Evolutionary conservation across 2,329 filamentous ascomycete genomes (phyloP).

Genomic region (Trichoderma brevicompactum): DNA sequence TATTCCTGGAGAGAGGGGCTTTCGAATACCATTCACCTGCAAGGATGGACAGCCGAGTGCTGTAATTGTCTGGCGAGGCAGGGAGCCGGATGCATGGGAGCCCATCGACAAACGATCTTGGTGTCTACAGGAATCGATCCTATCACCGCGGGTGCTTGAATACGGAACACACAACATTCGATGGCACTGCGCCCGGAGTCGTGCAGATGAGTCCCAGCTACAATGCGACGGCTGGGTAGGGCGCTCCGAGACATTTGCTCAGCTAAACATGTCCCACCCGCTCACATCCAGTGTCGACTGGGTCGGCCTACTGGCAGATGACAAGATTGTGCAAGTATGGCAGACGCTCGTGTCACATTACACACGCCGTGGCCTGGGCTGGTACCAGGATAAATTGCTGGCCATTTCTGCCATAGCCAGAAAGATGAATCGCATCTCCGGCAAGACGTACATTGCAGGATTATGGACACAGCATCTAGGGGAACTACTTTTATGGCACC

Average conservation of each 20-base stretch:
- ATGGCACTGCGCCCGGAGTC: slow-evolving; percentile 8
- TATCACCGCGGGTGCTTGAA: slow-evolving; percentile 16
- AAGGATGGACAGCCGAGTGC: background rate
- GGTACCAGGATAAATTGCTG: slow-evolving; percentile 18
- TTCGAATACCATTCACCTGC: slow-evolving; percentile 13
- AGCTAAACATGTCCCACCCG: slow-evolving; percentile 10
- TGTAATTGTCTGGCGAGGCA: slow-evolving; percentile 9
- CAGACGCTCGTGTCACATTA: slow-evolving; percentile 19
- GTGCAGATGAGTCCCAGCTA: slow-evolving; percentile 3
- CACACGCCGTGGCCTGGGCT: slow-evolving; percentile 15
- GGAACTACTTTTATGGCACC: background rate
- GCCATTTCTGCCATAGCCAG: slow-evolving; percentile 21
- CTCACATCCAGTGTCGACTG: slow-evolving; percentile 11
- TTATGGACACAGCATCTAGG: slow-evolving; percentile 6
- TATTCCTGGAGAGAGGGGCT: background rate
- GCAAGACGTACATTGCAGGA: slow-evolving; percentile 3
- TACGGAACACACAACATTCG: slow-evolving; percentile 14
- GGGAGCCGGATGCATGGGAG: slow-evolving; percentile 13
- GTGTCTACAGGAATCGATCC: slow-evolving; percentile 20
- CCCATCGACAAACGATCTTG: slow-evolving; percentile 16
- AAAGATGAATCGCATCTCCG: background rate
- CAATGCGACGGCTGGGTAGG: slow-evolving; percentile 9
- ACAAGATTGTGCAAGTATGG: slow-evolving; percentile 14
- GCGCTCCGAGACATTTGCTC: slow-evolving; percentile 12
- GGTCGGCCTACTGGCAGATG: background rate